These are phyloP conservation scores for Trapa incisa DNA, from an alignment of 345 rosid genomes.

Conservation along the genomic window DNA sequence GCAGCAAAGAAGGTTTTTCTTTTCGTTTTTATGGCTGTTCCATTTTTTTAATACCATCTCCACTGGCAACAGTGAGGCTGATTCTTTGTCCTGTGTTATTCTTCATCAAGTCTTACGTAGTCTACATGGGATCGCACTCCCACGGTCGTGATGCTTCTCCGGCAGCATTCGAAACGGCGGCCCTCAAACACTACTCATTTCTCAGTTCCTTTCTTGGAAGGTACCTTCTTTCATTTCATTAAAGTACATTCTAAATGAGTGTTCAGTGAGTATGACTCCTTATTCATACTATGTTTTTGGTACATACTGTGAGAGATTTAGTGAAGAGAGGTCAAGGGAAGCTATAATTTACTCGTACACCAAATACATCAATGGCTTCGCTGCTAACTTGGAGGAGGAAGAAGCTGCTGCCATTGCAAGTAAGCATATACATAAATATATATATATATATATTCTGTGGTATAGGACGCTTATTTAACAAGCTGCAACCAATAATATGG, in stretches of 20 bases:
- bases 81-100: not conserved
- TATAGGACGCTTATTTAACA: too few species aligned
- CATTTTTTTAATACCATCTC: too few species aligned
- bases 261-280: too few species aligned
- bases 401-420: constrained; percentile 47
- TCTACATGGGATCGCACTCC: constrained; percentile 62
- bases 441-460: too few species aligned
- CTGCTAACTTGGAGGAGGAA: constrained; percentile 44
- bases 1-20: constrained; percentile 31
- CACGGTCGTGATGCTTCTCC: constrained; percentile 25
- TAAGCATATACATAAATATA: constrained; percentile 6
- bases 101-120: constrained; percentile 35
- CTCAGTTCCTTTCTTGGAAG: constrained; percentile 45
- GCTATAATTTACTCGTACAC: constrained; percentile 51
- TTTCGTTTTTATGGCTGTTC: not conserved
- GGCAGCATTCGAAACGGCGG: constrained; percentile 23
- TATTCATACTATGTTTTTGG: too few species aligned
- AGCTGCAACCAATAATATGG: not conserved
- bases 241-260: too few species aligned
- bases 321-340: constrained; percentile 34
- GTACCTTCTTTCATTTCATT: constrained; percentile 10
- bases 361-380: constrained; percentile 52
- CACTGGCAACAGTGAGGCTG: not conserved
- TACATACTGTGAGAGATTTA: constrained; percentile 20
- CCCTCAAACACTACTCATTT: constrained; percentile 32